Conservation (phyloP, 2,329 filamentous ascomycete species). For the Xylariaceae sp. region DNA sequence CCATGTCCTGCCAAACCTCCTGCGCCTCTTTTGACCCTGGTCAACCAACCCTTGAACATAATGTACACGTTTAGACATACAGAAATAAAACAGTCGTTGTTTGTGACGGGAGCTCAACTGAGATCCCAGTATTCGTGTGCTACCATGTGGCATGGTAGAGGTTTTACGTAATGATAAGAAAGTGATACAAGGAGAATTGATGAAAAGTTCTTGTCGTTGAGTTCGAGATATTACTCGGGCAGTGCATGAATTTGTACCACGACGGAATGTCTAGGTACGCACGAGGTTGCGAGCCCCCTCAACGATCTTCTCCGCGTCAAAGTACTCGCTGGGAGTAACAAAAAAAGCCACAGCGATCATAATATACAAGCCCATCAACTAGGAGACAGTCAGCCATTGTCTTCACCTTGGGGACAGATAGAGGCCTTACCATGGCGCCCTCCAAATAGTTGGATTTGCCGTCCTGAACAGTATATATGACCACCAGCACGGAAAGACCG, state of each 20-base stretch:
- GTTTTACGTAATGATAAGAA: too few relatives aligned
- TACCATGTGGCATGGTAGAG: background rate
- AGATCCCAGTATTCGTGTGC: background rate
- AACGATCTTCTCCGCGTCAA: slow-evolving; percentile 32
- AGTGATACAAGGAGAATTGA: too few relatives aligned
- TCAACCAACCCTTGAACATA: background rate
- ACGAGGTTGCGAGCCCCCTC: slow-evolving; percentile 1
- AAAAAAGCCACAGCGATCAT: slow-evolving; percentile 61
- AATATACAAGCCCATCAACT: slow-evolving; percentile 48
- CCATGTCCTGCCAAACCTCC: too few relatives aligned
- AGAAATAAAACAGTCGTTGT: slow-evolving; percentile 6
- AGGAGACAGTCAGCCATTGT: slow-evolving; percentile 12
- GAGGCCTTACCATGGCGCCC: slow-evolving; percentile 62
- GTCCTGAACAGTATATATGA: slow-evolving; percentile 73
- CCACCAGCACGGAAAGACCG: slow-evolving; percentile 69
- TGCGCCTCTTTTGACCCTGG: background rate
- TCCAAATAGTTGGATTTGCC: slow-evolving; percentile 83
- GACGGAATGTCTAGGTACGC: background rate
- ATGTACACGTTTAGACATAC: slow-evolving; percentile 11
- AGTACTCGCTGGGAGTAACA: slow-evolving; percentile 46
- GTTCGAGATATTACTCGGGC: background rate
- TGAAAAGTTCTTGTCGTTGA: too few relatives aligned
- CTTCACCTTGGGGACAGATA: background rate
- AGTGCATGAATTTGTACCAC: background rate
- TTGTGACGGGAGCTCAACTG: background rate